These are phyloP conservation scores for Amanita thiersii DNA, from an alignment of 768 basidiomycete genomes.

Conservation along the genomic window DNA sequence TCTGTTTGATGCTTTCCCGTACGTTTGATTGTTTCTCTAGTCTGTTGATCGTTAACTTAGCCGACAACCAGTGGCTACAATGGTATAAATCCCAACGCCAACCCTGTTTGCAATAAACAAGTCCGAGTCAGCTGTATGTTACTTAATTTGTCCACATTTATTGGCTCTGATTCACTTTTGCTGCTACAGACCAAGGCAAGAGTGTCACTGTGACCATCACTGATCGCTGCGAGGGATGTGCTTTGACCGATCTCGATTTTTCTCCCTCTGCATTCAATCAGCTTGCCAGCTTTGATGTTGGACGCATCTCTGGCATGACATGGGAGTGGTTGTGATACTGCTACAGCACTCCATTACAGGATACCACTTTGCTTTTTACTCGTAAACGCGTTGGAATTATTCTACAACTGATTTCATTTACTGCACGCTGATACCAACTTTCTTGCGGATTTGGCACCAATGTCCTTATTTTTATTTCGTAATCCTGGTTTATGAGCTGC, in stretches of 20 bases:
- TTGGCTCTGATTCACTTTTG: constrained; percentile 7
- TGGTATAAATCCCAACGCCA: constrained; percentile 59
- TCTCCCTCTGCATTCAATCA: constrained; percentile 46
- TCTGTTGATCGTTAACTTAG: constrained; percentile 4
- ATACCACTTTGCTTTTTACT: background rate
- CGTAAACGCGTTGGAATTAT: too few species aligned
- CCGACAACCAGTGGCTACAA: constrained; percentile 37
- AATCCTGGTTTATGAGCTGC: constrained; percentile 17
- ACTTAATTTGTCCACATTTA: background rate
- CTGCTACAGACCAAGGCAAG: constrained; percentile 43
- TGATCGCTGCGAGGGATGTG: constrained; percentile 60
- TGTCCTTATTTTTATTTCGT: constrained; percentile 3
- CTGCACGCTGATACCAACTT: constrained; percentile 5
- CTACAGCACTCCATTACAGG: constrained; percentile 6
- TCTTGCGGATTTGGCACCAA: background rate
- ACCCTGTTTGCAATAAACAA: constrained; percentile 59
- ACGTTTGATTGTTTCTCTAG: constrained; percentile 17
- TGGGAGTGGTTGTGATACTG: constrained; percentile 41
- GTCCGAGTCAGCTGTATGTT: constrained; percentile 43
- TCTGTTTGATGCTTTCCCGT: constrained; percentile 58
- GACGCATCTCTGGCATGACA: constrained; percentile 40
- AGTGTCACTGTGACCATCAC: constrained; percentile 38
- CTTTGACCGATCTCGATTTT: constrained; percentile 48
- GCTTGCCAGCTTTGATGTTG: constrained; percentile 35
- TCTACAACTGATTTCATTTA: constrained; percentile 9